Base-by-base conservation (phyloP, 768 basidiomycete genomes). In the Russula abietina region DNA sequence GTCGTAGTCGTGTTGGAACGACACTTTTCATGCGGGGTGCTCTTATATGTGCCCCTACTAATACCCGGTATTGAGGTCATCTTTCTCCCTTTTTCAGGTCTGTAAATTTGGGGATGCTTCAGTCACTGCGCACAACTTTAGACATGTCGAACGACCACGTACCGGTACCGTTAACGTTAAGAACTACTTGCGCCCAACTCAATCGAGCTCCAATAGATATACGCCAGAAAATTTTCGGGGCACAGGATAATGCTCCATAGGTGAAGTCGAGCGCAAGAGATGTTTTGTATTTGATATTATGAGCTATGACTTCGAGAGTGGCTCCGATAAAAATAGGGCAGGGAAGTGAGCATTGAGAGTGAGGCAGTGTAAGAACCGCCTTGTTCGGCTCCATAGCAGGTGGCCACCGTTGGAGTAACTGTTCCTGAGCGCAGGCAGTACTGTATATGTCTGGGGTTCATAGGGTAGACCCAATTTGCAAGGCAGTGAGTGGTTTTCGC, bases 311-410 rank as follows among this genome's bases (percentile, higher is more conserved):
- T 39, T n/a, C n/a, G 30, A 19, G 24, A 6, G 19, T 32, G 14
- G 19, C 38, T 36, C 49, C 32, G 51, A 53, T 45, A 26, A 30
- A 38, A 56, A 45, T 32, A 49, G 48, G 28, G 61, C 9, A 28
- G 9, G 19, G 43, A 22, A 19, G n/a, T 5, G 30, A 17, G 46
- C 45, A 12, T 36, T 10, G 38, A 17, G 14, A 17, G 38, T 7
- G 39, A 28, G 54, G 28, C 8, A 10, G n/a, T 39, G 10, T 5
- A 36, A 14, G 36, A 8, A 55, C 6, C 36, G 16, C 54, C 8
- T 11, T 19, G 16, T 5, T 16, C 41, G 22, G 46, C 62, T 41
- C 62, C 62, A 59, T 52, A 39, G 30, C 11, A 46, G 17, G 57
- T 19, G 4, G 45, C n/a, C 52, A 57, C 33, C 22, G 43, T 55